Evolutionary conservation across 805 yeast species (phyloP), one percentile per base, ranked within the genome.

Genomic region (Spathaspora sp.): DNA sequence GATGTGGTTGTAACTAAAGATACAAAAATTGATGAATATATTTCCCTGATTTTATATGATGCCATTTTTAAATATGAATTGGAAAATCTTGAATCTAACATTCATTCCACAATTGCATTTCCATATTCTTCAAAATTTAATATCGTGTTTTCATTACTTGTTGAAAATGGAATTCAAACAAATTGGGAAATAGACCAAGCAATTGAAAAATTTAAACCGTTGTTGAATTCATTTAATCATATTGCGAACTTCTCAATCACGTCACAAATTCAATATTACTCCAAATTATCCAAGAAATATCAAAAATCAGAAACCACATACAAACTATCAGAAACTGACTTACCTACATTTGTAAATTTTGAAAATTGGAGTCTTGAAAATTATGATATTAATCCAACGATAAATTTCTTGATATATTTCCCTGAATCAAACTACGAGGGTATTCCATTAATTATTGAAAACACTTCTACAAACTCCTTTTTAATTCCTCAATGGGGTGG

Each of bases 401-500:
- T 89, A 54, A 89, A 91, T 66, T 83, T 93, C 60, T 73, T 88
- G 17, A 67, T 86, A 1, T 89, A 84, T 60, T 77, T 84, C 49
- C 91, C 96, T 2, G 72, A 78, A 5, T 50, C 66, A 17, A 68
- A 69, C 53, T 60, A 67, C 39, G 69, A 73, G 23, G 70, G 68
- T 26, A 65, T 72, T 52, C 89, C 82, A 19, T 73, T 82, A 60
- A 57, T 53, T 5, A 80, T 86, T 46, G 79, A 71, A 44, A 68
- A 76, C 51, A 76, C 75, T 5, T 50, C 49, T 60, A 71, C 83
- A 46, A 85, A 79, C 64, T 82, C 85, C 50, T 91, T 86, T 61
- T 66, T 87, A 45, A 81, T 93, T 19, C 96, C 97, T 7, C 96
- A 88, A 67, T 92, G 96, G 89, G 96, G 94, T 10, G 97, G 97